Percentiles rank a stretch among this genome's conserved stretches.
Conservation (phyloP, 2,329 filamentous ascomycete genomes). For the Neopestalotiopsis sp. region DNA sequence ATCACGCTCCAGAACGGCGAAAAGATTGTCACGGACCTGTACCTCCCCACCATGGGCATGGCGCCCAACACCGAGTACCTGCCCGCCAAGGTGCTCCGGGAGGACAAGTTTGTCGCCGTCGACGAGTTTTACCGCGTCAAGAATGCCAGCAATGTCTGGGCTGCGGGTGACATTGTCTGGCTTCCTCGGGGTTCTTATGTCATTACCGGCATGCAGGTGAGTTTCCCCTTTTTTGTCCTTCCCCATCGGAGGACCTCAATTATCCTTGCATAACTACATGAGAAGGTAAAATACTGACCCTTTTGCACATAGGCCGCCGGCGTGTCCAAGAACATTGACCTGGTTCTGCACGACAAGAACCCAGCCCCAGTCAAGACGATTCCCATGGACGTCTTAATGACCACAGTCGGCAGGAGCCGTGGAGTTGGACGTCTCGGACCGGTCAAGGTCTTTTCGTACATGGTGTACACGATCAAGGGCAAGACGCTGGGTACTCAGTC, state of each 20-base stretch:
- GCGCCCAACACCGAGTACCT: conserved; percentile 60
- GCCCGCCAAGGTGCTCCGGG: conserved; percentile 47
- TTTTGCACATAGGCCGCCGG: conserved; percentile 45
- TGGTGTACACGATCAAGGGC: conserved; percentile 57
- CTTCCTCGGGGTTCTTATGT: conserved; percentile 51
- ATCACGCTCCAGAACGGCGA: conserved; percentile 52
- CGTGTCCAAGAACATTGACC: conserved; percentile 59
- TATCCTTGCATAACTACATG: not conserved
- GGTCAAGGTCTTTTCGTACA: conserved; percentile 54
- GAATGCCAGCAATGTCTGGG: conserved; percentile 53
- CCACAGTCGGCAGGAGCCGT: conserved; percentile 53
- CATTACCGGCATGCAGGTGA: conserved; percentile 53
- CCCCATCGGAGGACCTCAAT: not conserved
- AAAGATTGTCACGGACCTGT: conserved; percentile 57
- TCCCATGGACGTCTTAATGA: conserved; percentile 54
- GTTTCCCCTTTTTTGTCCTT: conserved; percentile 19
- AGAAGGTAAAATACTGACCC: not conserved
- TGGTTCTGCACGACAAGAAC: conserved; percentile 48
- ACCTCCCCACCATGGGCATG: conserved; percentile 61
- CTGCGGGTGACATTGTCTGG: conserved; percentile 57
- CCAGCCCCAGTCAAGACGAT: conserved; percentile 51
- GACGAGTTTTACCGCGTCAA: conserved; percentile 57
- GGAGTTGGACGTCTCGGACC: conserved; percentile 54
- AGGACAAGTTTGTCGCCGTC: conserved; percentile 50
- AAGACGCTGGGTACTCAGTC: conserved; percentile 52